Evolutionary conservation across 1,284 basidiomycete species (phyloP).

Genomic region (Papiliotrema nemorosa): DNA sequence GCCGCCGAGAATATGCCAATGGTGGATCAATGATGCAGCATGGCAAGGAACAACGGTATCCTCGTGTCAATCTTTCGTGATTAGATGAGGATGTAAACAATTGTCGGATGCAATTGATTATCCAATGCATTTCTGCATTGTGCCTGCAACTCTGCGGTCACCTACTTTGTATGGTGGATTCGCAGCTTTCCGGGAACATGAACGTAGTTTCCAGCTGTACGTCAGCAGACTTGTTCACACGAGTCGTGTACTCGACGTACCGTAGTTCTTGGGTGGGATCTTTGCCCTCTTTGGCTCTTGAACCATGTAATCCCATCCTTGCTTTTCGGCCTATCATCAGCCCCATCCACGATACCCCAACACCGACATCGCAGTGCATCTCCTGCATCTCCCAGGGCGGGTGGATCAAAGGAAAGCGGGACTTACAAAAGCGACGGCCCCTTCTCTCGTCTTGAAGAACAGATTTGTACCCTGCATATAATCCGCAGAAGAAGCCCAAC

Average conservation of each 20-base stretch:
- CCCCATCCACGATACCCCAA: neutral
- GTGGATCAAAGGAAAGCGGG: neutral
- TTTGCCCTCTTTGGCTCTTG: conserved; percentile 65
- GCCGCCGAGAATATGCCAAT: conserved; percentile 10
- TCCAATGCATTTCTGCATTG: neutral
- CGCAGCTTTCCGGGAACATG: conserved; percentile 79
- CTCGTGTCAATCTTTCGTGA: too few relatives aligned
- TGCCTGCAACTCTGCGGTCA: neutral
- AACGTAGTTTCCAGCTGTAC: conserved; percentile 70
- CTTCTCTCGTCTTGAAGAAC: conserved; percentile 83
- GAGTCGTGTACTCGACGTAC: too few relatives aligned
- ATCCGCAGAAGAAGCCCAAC: conserved; percentile 91
- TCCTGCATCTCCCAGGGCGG: neutral
- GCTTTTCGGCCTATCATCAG: conserved; percentile 39
- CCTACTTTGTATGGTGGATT: conserved; percentile 88
- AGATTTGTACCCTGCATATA: conserved; percentile 93
- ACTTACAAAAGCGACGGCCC: conserved; percentile 77
- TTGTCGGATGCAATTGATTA: neutral
- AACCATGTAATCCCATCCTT: conserved; percentile 56
- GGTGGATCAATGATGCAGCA: neutral
- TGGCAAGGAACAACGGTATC: neutral
- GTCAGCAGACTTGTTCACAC: neutral
- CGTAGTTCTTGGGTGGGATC: conserved; percentile 86
- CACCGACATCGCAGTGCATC: neutral
- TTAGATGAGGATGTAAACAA: neutral